Evolutionary conservation across 495 filamentous ascomycete species (phyloP), one percentile per base, ranked within the genome.

Genomic region (Apiosordaria backusii): DNA sequence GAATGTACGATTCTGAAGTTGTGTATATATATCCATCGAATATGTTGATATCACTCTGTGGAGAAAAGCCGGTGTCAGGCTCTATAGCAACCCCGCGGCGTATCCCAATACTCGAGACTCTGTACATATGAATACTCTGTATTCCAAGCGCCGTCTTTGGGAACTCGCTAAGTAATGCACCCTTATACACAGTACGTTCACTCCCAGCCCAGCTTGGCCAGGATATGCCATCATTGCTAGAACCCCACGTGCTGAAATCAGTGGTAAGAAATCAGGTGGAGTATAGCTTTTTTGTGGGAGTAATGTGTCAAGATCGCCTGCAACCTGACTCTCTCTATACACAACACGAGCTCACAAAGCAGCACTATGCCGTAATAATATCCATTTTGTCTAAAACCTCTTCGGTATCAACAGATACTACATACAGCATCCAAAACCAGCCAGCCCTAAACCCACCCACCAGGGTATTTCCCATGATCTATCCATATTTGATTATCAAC

Each of bases 351-450:
- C 35, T 45, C 35, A 3, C 9, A 45, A 45, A 45, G 16, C 9
- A 45, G 16, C 35, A 45, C 35, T 18, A 45, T 59, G 57, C 59
- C 59, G 19, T 61, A 61, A 61, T 61, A 45, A 61, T 61, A 61
- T 61, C 59, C 59, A 61, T 61, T 61, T 61, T 35, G 27, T 45
- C 27, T 40, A 61, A 40, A n/a, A 25, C 26, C 16, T 35, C 7
- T 27, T 19, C 18, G 26, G 26, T 22, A 61, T 4, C 21, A 61
- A 61, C 59, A 27, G 29, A 61, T 61, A 61, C 59, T 61, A 61
- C 19, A 61, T 45, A 59, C 57, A 27, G 22, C 57, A 18, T 18
- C 16, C 16, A 59, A 59, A 24, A 24, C 21, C 57, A 18, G 4
- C 57, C 21, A 25, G 57, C 57, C 21, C 19, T 18, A 24, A 24